phyloP scores from a whole-genome alignment of 1,284 basidiomycete species.

The Cryptococcus floricola region DNA sequence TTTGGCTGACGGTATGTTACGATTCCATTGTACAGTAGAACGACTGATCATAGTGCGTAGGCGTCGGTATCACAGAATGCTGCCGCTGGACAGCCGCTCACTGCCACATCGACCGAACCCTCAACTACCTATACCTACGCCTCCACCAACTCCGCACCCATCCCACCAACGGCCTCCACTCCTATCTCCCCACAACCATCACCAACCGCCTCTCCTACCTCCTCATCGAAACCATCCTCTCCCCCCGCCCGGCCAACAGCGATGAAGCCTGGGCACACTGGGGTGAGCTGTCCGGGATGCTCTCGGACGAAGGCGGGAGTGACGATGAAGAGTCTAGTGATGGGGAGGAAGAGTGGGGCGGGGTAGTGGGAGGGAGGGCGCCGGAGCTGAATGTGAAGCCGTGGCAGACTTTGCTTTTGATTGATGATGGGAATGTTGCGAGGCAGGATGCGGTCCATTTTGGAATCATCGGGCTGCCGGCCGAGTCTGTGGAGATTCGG shows the following conservation, averaged over 20 bases:
- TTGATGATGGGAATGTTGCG: slow-evolving; percentile 47
- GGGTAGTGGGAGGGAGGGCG: slow-evolving; percentile 32
- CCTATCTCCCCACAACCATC: slow-evolving; percentile 58
- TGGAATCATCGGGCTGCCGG: slow-evolving; percentile 20
- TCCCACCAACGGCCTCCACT: slow-evolving; percentile 59
- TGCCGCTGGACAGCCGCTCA: slow-evolving; percentile 50
- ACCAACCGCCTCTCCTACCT: slow-evolving; percentile 70
- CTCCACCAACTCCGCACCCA: slow-evolving; percentile 49
- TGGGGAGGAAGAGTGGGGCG: slow-evolving; percentile 58
- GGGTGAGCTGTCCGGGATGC: slow-evolving; percentile 53
- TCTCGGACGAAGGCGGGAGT: slow-evolving; percentile 23
- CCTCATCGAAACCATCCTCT: slow-evolving; percentile 73
- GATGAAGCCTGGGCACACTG: slow-evolving; percentile 58
- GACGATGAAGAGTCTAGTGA: slow-evolving; percentile 50
- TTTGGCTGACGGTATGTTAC: slow-evolving; percentile 36
- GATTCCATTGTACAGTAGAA: not conserved
- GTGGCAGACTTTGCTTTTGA: slow-evolving; percentile 82
- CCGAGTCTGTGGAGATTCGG: not conserved
- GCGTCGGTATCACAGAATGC: slow-evolving; percentile 31
- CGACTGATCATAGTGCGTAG: slow-evolving; percentile 11
- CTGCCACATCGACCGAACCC: slow-evolving; percentile 68
- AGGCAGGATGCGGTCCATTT: slow-evolving; percentile 21
- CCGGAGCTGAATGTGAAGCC: slow-evolving; percentile 58
- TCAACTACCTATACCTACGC: slow-evolving; percentile 62
- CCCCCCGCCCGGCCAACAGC: slow-evolving; percentile 58